phyloP scores from a whole-genome alignment of 805 yeast species.

The fission yeast (Schizosaccharomyces pombe) region DNA sequence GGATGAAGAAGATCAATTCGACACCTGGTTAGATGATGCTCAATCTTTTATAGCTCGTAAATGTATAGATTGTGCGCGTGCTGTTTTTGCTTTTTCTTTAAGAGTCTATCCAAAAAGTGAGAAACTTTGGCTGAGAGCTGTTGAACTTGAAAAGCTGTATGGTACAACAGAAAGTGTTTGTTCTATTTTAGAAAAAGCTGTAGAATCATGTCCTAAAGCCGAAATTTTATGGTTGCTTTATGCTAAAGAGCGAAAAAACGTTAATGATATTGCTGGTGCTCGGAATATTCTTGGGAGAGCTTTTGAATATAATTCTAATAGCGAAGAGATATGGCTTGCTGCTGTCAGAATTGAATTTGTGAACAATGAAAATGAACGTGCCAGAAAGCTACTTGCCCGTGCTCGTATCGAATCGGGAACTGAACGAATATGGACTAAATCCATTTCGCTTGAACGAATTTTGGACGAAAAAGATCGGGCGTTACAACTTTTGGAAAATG shows the following conservation, averaged over 20 bases:
- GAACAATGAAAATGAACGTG: conserved; percentile 18
- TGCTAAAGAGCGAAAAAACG: conserved; percentile 32
- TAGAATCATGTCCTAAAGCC: conserved; percentile 24
- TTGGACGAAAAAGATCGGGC: conserved; percentile 19
- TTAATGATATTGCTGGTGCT: conserved; percentile 28
- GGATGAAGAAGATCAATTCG: conserved; percentile 13
- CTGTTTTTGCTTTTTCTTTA: conserved; percentile 26
- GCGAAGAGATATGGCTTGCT: conserved; percentile 45
- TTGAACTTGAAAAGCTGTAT: conserved; percentile 14
- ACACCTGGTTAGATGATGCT: conserved; percentile 20
- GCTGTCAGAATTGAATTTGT: conserved; percentile 39
- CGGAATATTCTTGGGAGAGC: conserved; percentile 30
- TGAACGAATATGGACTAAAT: conserved; percentile 38
- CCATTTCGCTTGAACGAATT: conserved; percentile 28
- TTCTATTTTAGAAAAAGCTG: conserved; percentile 30
- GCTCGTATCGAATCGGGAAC: conserved; percentile 22
- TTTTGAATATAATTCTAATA: conserved; percentile 20
- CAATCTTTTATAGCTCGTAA: conserved; percentile 12
- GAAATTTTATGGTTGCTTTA: conserved; percentile 40
- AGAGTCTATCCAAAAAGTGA: conserved; percentile 23
- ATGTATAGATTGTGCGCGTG: conserved; percentile 21
- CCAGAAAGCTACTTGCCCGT: conserved; percentile 18
- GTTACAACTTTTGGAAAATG: conserved; percentile 21
- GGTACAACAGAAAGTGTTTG: conserved; percentile 17
- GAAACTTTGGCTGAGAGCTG: conserved; percentile 12